phyloP scores from a whole-genome alignment of 768 basidiomycete genomes.

The Naganishia kalamii region DNA sequence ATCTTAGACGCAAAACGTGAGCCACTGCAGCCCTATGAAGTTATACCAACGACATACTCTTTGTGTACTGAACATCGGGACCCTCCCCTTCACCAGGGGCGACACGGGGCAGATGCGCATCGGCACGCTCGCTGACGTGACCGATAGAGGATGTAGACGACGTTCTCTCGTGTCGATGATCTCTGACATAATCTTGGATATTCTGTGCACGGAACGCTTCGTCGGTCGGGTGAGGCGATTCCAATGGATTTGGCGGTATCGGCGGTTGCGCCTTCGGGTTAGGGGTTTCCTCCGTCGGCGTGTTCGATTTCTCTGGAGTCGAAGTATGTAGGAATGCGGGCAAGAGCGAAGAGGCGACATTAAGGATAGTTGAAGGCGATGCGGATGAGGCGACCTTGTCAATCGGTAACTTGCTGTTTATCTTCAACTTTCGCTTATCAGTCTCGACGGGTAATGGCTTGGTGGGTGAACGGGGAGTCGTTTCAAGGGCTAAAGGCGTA shows the following conservation, averaged over 20 bases:
- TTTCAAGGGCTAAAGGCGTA: background rate
- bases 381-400: conserved; percentile 26
- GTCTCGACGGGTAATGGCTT: background rate
- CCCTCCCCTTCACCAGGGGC: conserved; percentile 50
- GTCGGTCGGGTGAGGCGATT: conserved; percentile 24
- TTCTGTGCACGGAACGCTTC: conserved; percentile 23
- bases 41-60: conserved; percentile 48
- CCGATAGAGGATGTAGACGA: background rate
- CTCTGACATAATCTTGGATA: conserved; percentile 22
- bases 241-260: conserved; percentile 28
- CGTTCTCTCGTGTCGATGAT: conserved; percentile 1
- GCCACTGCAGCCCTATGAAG: conserved; percentile 24
- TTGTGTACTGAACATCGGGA: conserved; percentile 60
- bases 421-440: background rate
- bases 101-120: conserved; percentile 54
- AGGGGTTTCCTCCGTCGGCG: background rate
- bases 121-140: conserved; percentile 45
- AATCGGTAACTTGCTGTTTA: conserved; percentile 13
- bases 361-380: conserved; percentile 37
- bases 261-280: conserved; percentile 29
- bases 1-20: conserved; percentile 50
- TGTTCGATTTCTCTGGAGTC: background rate
- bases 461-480: background rate
- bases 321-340: conserved; percentile 27
- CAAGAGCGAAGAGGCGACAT: conserved; percentile 31